Conservation (phyloP, 495 filamentous ascomycete genomes). For the Wilcoxina mikolae region DNA sequence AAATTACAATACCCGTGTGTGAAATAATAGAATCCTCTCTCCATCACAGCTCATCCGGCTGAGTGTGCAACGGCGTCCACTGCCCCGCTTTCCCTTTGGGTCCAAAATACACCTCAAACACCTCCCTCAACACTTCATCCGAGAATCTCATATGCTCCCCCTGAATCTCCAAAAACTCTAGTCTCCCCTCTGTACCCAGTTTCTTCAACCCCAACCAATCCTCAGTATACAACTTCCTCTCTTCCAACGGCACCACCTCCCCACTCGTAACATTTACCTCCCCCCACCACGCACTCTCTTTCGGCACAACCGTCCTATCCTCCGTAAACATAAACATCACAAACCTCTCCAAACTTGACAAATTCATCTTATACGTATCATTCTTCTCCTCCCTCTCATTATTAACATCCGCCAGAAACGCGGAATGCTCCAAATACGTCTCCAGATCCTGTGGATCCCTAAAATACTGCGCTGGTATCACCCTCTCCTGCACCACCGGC, state of each 20-base stretch:
- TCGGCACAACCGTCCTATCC: conserved; percentile 74
- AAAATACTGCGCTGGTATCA: conserved; percentile 95
- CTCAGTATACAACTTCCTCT: conserved; percentile 67
- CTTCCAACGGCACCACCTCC: conserved; percentile 48
- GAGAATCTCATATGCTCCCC: conserved; percentile 75
- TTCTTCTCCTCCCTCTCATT: conserved; percentile 58
- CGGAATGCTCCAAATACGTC: conserved; percentile 64
- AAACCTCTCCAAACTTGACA: conserved; percentile 55
- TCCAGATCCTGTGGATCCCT: conserved; percentile 57
- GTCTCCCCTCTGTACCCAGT: conserved; percentile 62
- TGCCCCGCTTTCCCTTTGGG: conserved; percentile 14
- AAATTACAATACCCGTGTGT: too few species aligned
- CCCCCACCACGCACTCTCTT: conserved; percentile 81
- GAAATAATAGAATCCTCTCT: not conserved
- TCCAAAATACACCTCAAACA: conserved; percentile 54
- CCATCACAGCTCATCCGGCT: not conserved
- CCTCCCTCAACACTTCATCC: conserved; percentile 47
- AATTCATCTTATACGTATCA: conserved; percentile 55
- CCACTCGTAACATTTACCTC: conserved; percentile 59
- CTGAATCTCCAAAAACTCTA: conserved; percentile 54
- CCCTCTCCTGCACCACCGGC: conserved; percentile 51
- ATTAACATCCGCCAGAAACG: conserved; percentile 97
- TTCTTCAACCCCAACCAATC: conserved; percentile 84
- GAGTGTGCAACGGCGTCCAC: not conserved
- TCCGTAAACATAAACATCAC: conserved; percentile 84